These are phyloP conservation scores for Bruguiera parviflora DNA, from an alignment of 345 rosid species.

Conservation along the genomic window DNA sequence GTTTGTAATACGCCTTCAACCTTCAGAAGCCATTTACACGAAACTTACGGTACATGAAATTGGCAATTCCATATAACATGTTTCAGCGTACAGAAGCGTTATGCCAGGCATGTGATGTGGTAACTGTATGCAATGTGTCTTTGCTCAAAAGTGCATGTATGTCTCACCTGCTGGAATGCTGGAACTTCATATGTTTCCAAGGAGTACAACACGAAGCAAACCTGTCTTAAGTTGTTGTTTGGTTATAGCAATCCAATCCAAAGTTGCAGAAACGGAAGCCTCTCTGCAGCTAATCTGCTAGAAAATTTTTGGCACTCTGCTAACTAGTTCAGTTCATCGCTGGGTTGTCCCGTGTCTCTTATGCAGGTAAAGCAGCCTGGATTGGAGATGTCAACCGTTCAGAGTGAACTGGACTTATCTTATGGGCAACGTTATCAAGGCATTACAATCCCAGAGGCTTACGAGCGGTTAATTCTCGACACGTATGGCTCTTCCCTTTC, in stretches of 20 bases:
- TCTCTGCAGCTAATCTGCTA: not conserved
- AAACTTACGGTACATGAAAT: slow-evolving; percentile 72
- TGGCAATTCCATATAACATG: not conserved
- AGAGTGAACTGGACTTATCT: slow-evolving; percentile 96
- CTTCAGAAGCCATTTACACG: slow-evolving; percentile 97
- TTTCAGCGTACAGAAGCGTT: slow-evolving; percentile 60
- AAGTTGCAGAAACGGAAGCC: too few species aligned
- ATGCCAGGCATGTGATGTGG: slow-evolving; percentile 44
- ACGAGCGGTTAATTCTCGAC: slow-evolving; percentile 96
- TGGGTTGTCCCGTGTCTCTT: slow-evolving; percentile 15
- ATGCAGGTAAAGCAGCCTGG: slow-evolving; percentile 97
- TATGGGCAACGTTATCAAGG: slow-evolving; percentile 86
- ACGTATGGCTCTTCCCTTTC: slow-evolving; percentile 46
- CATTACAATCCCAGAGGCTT: slow-evolving; percentile 88
- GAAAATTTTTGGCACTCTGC: not conserved
- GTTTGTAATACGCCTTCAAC: slow-evolving; percentile 94
- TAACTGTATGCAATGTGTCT: not conserved
- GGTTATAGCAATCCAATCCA: too few species aligned
- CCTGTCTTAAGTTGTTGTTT: too few species aligned
- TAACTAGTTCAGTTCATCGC: not conserved
- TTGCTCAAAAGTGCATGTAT: not conserved
- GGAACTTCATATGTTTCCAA: slow-evolving; percentile 1
- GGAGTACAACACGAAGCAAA: not conserved
- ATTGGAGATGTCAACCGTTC: slow-evolving; percentile 85
- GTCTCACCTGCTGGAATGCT: not conserved